Evolutionary conservation across 768 basidiomycete species (phyloP).

Genomic region (Boletus insuetus): DNA sequence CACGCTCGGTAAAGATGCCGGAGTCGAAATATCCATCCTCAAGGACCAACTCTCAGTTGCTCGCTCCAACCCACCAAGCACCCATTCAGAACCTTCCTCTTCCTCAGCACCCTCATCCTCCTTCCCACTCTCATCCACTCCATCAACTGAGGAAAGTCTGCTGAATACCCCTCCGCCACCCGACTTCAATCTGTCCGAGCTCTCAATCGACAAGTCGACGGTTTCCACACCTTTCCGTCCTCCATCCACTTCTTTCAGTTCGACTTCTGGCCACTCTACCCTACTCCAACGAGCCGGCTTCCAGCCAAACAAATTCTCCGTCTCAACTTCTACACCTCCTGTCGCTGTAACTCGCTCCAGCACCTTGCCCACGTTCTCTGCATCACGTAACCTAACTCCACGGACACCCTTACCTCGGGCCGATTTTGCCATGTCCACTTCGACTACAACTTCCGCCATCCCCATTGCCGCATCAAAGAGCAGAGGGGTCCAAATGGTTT

Average conservation of each 20-base stretch:
- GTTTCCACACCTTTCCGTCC: conserved; percentile 33
- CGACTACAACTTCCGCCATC: conserved; percentile 29
- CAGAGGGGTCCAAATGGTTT: conserved; percentile 89
- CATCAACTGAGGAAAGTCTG: conserved; percentile 50
- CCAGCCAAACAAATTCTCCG: conserved; percentile 40
- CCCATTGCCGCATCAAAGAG: conserved; percentile 57
- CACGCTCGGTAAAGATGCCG: conserved; percentile 58
- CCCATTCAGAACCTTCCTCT: conserved; percentile 27
- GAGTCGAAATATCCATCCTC: conserved; percentile 78
- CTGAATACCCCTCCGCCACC: conserved; percentile 57
- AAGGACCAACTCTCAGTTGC: conserved; percentile 64
- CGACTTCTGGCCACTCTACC: conserved; percentile 41
- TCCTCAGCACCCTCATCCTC: conserved; percentile 33
- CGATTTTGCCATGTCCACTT: conserved; percentile 38
- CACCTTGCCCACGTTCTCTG: conserved; percentile 51
- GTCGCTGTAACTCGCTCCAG: conserved; percentile 48
- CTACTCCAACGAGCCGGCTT: conserved; percentile 54
- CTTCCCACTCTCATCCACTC: conserved; percentile 31
- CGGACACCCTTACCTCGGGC: conserved; percentile 44
- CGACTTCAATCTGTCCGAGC: conserved; percentile 59
- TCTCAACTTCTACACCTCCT: conserved; percentile 44
- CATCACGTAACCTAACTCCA: conserved; percentile 43
- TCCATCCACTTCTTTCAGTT: conserved; percentile 31
- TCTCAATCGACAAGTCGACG: conserved; percentile 45
- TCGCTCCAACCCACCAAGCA: conserved; percentile 30